Percentiles rank a stretch among this genome's conserved stretches.
phyloP scores from a whole-genome alignment of 805 yeast species.

The Zygoascus flipseniorum region DNA sequence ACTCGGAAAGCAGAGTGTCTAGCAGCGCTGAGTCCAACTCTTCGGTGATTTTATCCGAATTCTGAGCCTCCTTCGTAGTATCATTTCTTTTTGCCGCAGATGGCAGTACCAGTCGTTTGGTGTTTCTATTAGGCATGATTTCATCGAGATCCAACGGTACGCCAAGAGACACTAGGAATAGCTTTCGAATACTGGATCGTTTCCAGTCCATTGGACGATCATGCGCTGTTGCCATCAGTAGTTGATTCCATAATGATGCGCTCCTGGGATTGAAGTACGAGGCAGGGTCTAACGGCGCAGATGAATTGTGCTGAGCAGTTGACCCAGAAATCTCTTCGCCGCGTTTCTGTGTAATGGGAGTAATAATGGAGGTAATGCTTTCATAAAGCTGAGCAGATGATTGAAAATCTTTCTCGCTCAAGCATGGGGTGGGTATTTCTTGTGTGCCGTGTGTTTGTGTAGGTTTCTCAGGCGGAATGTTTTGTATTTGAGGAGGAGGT shows the following conservation, averaged over 20 bases:
- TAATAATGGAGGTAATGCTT: slow-evolving; percentile 6
- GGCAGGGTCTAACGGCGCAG: background rate
- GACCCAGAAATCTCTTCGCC: background rate
- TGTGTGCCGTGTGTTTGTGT: background rate
- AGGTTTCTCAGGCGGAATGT: background rate
- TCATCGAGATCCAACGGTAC: slow-evolving; percentile 69
- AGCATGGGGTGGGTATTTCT: slow-evolving; percentile 2
- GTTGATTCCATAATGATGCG: slow-evolving; percentile 34
- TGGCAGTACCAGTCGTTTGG: slow-evolving; percentile 20
- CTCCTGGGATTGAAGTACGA: slow-evolving; percentile 19
- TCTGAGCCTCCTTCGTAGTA: background rate
- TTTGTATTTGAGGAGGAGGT: slow-evolving; percentile 4
- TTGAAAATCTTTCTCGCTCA: slow-evolving; percentile 14
- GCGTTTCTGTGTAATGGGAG: background rate
- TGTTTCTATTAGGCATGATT: slow-evolving; percentile 27
- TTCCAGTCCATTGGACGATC: slow-evolving; percentile 62
- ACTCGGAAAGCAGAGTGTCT: slow-evolving; percentile 18
- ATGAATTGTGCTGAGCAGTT: background rate
- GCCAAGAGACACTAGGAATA: slow-evolving; percentile 55
- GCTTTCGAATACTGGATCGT: slow-evolving; percentile 54
- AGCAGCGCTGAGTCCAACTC: background rate
- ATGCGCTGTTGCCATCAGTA: slow-evolving; percentile 39
- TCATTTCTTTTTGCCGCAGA: slow-evolving; percentile 1
- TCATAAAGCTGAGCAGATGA: slow-evolving; percentile 17
- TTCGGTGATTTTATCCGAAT: background rate